Evolutionary conservation across 257 asterid genomes (phyloP).

Genomic region (Solanum chilense): DNA sequence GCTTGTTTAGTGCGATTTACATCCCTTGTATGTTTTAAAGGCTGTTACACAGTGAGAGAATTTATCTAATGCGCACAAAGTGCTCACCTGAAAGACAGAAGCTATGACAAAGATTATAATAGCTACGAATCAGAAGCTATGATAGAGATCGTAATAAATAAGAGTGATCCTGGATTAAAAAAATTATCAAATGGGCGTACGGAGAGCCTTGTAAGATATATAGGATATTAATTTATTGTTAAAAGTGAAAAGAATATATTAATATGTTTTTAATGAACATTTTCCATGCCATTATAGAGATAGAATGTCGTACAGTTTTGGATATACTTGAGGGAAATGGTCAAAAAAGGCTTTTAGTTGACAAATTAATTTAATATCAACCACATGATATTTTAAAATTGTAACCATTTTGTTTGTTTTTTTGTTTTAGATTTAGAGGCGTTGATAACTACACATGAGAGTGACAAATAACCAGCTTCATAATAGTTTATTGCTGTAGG

Average conservation of each 20-base stretch:
- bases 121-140: too few species aligned
- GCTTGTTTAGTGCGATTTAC: accelerated
- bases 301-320: not conserved
- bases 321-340: not conserved
- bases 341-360: not conserved
- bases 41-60: too few species aligned
- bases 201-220: not conserved
- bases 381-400: not conserved
- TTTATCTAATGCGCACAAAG: accelerated
- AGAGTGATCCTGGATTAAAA: too few species aligned
- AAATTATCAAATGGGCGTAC: not conserved
- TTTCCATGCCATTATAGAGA: not conserved
- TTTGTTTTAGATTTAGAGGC: not conserved
- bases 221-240: not conserved
- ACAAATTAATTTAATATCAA: not conserved
- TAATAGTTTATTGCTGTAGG: not conserved
- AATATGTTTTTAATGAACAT: not conserved
- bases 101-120: too few species aligned
- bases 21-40: too few species aligned
- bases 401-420: not conserved
- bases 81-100: too few species aligned
- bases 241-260: not conserved
- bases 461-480: not conserved
- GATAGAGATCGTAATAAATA: too few species aligned
- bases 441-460: not conserved